Evolutionary conservation across 129 eudicot species (phyloP).

Genomic region (Centella asiatica): DNA sequence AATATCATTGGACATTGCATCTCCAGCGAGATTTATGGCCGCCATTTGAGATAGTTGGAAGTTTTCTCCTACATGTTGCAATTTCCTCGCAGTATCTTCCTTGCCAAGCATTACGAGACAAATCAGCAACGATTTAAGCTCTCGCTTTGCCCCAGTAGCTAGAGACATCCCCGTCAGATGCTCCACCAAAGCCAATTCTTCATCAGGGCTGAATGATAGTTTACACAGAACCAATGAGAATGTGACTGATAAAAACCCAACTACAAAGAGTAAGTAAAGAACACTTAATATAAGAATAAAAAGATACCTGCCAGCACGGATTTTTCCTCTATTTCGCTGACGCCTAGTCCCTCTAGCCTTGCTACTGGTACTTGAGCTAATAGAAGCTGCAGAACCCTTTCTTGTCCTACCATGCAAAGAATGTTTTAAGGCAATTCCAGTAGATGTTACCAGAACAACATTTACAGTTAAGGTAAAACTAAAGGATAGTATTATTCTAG

Average conservation of each 20-base stretch:
- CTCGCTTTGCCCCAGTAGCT: constrained; percentile 51
- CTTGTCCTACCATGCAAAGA: constrained; percentile 46
- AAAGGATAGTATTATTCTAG: not conserved
- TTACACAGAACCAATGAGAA: not conserved
- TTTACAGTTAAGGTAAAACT: not conserved
- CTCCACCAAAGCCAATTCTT: constrained; percentile 86
- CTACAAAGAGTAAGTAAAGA: constrained; percentile 1
- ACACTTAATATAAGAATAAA: not conserved
- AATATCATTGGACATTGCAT: constrained; percentile 38
- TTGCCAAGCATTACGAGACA: constrained; percentile 73
- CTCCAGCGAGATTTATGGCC: constrained; percentile 74
- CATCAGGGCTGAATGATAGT: constrained; percentile 55
- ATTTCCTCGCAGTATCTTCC: constrained; percentile 62
- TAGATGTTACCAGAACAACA: not conserved
- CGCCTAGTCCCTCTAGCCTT: constrained; percentile 65
- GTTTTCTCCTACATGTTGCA: constrained; percentile 56
- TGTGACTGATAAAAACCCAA: not conserved
- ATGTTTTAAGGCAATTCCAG: not conserved
- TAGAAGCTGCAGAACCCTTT: constrained; percentile 66
- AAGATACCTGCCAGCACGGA: constrained; percentile 96
- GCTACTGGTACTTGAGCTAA: constrained; percentile 50
- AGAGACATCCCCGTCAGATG: constrained; percentile 86
- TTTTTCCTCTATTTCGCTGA: constrained; percentile 77
- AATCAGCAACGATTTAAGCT: constrained; percentile 66
- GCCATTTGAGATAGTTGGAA: constrained; percentile 77